A percentile compares a stretch with the other conserved stretches of the same genome.
phyloP scores from a whole-genome alignment of 2,329 filamentous ascomycete genomes.

The Phaeosphaeria sp. region DNA sequence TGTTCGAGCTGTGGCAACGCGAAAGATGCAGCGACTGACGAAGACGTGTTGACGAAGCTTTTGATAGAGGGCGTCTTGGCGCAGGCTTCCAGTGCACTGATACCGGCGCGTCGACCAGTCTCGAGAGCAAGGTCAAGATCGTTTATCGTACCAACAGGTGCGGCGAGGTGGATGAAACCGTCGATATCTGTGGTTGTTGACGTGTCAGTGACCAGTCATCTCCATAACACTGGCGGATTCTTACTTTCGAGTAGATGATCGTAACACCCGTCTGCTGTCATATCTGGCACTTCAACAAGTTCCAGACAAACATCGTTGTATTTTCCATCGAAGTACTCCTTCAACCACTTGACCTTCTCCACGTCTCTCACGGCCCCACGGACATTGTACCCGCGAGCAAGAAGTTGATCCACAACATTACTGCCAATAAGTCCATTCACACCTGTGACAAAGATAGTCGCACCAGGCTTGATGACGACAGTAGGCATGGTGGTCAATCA shows the following conservation, averaged over 20 bases:
- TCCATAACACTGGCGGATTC: slow-evolving; percentile 2
- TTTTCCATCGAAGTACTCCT: slow-evolving; percentile 33
- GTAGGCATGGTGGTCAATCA: slow-evolving; percentile 18
- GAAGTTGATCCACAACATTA: slow-evolving; percentile 39
- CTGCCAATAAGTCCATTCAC: slow-evolving; percentile 45
- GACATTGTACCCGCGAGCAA: slow-evolving; percentile 42
- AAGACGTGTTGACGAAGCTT: slow-evolving; percentile 55
- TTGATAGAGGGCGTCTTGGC: slow-evolving; percentile 50
- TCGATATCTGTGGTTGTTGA: slow-evolving; percentile 26
- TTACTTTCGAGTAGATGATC: slow-evolving; percentile 35
- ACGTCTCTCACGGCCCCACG: slow-evolving; percentile 42
- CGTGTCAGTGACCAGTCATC: not conserved
- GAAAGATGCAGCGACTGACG: slow-evolving; percentile 44
- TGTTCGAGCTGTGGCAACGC: slow-evolving; percentile 42
- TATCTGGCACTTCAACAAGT: slow-evolving; percentile 38
- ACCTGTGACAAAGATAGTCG: slow-evolving; percentile 44
- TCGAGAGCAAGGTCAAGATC: slow-evolving; percentile 52
- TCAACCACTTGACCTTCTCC: slow-evolving; percentile 38
- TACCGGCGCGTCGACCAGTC: slow-evolving; percentile 43
- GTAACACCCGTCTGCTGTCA: slow-evolving; percentile 33
- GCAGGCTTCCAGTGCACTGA: slow-evolving; percentile 52
- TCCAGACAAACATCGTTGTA: slow-evolving; percentile 33
- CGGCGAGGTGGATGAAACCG: slow-evolving; percentile 56
- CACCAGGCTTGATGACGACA: slow-evolving; percentile 27
- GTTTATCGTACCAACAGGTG: slow-evolving; percentile 46